Evolutionary conservation across 768 basidiomycete genomes (phyloP), one percentile per base, ranked within the genome.

Genomic region (Trametes punicea): DNA sequence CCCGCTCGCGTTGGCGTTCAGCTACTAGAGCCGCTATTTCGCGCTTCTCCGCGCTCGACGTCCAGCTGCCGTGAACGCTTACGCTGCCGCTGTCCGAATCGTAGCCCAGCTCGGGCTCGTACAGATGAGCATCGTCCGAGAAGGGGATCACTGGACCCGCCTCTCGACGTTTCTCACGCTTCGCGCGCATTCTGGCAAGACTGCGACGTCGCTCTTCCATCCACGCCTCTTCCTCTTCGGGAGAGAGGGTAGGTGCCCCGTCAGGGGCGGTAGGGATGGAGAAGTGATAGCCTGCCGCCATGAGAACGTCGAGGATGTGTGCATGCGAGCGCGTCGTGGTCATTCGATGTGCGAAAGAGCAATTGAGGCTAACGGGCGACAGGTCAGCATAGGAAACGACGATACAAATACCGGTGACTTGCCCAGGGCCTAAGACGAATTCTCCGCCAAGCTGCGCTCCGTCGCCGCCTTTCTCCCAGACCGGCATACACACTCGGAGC

Each of bases 331-430:
- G 80, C 1, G 89, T 76, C 13, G 74, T 83, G 42, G 80, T 84
- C 93, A 97, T 97, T 6, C 93, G 84, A 72, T 94, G 92, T 0
- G 90, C 87, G 66, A 81, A 96, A 6, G 78, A 71, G 62, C 86
- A 89, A 9, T 74, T 77, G 61, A 88, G 68, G 7, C 90, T 87
- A 59, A 54, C 55, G 6, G 30, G 39, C 3, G n/a, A 31, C 9
- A 11, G 10, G 46, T 56, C n/a, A 41, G 23, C 18, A 47, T 33
- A 6, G 20, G 38, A n/a, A 21, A 30, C n/a, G 23, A 18, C 6
- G 18, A 36, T 11, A 25, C 5, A 21, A 13, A 26, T 38, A 36
- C 8, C 2, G 20, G 20, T 18, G 13, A 15, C 77, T 59, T 59
- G 83, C 81, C 81, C 83, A 8, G 83, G 82, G 13, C 81, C 82